Base-by-base conservation (phyloP, 2,329 filamentous ascomycete genomes). In the Penicillium sp. region DNA sequence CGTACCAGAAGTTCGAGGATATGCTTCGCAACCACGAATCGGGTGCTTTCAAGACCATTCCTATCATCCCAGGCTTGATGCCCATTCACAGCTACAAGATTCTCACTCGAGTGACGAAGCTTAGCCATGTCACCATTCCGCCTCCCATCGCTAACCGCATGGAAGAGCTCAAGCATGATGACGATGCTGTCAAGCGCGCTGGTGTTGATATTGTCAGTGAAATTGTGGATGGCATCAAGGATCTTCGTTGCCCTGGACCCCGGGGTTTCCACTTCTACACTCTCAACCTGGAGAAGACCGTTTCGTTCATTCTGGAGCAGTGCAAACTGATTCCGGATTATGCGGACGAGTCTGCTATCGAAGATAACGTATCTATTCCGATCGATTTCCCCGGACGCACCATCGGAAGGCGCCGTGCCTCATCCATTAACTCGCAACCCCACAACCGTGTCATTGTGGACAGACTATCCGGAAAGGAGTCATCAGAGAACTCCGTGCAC, bases 71-170 rank as follows among this genome's bases (percentile, higher is more conserved):
- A 0, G 94, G 94, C 1, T 79, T 99, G 66, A 97, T 99, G 92
- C 94, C 94, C 11, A 92, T 99, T 48, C 94, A 99, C 76, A 95
- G 90, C 75, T 97, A 96, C 75, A 90, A 96, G 72, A 97, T 96
- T 79, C 85, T 99, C 66, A 91, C 91, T 67, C 81, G 94, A 58
- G 96, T 93, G 31, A 93, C 92, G 22, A 99, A 97, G 76, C 82
- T 99, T 41, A 96, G 92, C 71, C 92, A 97, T 72, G 93, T 92
- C 45, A 87, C 83, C 58, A 81, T 97, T 42, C 94, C 94, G 0
- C 77, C 83, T 1, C 75, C 82, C 13, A 82, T 97, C 29, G 79
- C 93, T 68, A 78, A 80, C 11, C 85, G 89, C 22, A 78, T 83
- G 59, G 77, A 80, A 52, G 69, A 68, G 32, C 64, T 79, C 40